A percentile compares a stretch with the other conserved stretches of the same genome.
phyloP scores from a whole-genome alignment of 352 stramenopile species.

The Globisporangium sylvaticum region DNA sequence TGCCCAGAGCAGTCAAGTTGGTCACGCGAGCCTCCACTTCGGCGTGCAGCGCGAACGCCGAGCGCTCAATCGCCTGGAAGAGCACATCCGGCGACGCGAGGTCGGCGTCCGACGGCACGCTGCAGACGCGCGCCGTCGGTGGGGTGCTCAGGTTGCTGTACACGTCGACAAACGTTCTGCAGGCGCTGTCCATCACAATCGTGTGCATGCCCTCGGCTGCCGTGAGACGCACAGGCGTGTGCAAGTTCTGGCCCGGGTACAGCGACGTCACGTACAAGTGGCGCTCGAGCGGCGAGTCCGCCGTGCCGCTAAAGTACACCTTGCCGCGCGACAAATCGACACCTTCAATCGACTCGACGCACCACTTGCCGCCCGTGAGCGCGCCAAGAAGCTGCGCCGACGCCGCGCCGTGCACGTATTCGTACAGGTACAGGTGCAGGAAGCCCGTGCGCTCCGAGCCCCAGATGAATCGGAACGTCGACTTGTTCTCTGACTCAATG shows the following conservation, averaged over 20 bases:
- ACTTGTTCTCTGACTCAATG: slow-evolving; percentile 71
- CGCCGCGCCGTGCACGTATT: slow-evolving; percentile 50
- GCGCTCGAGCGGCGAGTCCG: slow-evolving; percentile 85
- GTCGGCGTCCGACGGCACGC: slow-evolving; percentile 41
- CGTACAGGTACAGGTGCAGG: slow-evolving; percentile 96
- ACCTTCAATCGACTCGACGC: slow-evolving; percentile 80
- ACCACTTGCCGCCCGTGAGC: slow-evolving; percentile 66
- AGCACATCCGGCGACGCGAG: slow-evolving; percentile 32
- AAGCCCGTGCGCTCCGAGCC: slow-evolving; percentile 92
- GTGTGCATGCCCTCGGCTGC: slow-evolving; percentile 82
- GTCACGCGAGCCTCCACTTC: slow-evolving; percentile 58
- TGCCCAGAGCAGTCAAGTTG: slow-evolving; percentile 38
- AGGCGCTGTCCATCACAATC: slow-evolving; percentile 88
- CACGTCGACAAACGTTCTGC: slow-evolving; percentile 73
- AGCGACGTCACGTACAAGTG: slow-evolving; percentile 88
- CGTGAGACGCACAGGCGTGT: slow-evolving; percentile 72
- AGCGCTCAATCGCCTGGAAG: slow-evolving; percentile 36
- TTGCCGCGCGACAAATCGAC: slow-evolving; percentile 75
- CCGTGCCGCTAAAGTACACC: slow-evolving; percentile 88
- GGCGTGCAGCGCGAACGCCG: slow-evolving; percentile 50
- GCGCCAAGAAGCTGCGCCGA: slow-evolving; percentile 45
- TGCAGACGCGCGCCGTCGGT: slow-evolving; percentile 49
- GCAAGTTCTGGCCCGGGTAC: slow-evolving; percentile 35
- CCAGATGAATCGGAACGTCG: slow-evolving; percentile 94
- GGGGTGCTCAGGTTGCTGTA: slow-evolving; percentile 77